Percentiles rank a stretch among this genome's conserved stretches.
Conservation (phyloP, 768 basidiomycete genomes). For the Russula dissimulans region DNA sequence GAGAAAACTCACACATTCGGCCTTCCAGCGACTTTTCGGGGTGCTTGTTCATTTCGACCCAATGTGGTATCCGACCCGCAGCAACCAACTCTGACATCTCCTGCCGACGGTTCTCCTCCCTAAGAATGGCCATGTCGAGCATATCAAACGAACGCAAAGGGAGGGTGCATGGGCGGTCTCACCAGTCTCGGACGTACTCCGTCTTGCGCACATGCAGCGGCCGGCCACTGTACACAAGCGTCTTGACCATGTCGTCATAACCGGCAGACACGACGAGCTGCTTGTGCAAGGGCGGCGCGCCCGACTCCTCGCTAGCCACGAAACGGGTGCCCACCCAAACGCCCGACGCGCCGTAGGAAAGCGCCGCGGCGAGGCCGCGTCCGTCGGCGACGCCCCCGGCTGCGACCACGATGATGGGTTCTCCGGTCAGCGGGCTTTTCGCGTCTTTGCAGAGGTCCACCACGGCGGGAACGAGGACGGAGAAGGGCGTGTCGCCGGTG, state of each 20-base stretch:
- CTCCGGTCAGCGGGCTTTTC: constrained; percentile 69
- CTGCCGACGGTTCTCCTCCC: constrained; percentile 51
- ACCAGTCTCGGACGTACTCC: constrained; percentile 70
- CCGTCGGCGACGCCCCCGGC: constrained; percentile 83
- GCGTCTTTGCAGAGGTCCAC: constrained; percentile 66
- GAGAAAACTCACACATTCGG: constrained; percentile 41
- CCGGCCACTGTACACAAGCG: constrained; percentile 67
- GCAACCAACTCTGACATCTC: constrained; percentile 53
- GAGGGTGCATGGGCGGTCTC: constrained; percentile 14
- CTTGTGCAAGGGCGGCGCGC: constrained; percentile 67
- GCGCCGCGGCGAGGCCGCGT: constrained; percentile 65
- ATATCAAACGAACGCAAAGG: neutral
- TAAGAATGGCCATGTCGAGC: constrained; percentile 20
- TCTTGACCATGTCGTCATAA: constrained; percentile 67
- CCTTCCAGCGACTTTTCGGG: constrained; percentile 59
- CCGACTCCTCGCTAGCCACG: constrained; percentile 73
- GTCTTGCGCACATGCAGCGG: constrained; percentile 79
- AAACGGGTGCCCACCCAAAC: constrained; percentile 89
- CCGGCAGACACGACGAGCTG: constrained; percentile 56
- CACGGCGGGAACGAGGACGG: constrained; percentile 71
- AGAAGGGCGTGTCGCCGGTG: constrained; percentile 75
- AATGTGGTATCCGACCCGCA: constrained; percentile 66
- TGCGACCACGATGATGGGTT: constrained; percentile 68
- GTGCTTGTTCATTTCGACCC: constrained; percentile 56
- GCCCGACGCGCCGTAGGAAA: constrained; percentile 71